Percentiles rank a stretch among this genome's conserved stretches.
Conservation (phyloP, 306 rosid species). For the Cicer arietinum region DNA sequence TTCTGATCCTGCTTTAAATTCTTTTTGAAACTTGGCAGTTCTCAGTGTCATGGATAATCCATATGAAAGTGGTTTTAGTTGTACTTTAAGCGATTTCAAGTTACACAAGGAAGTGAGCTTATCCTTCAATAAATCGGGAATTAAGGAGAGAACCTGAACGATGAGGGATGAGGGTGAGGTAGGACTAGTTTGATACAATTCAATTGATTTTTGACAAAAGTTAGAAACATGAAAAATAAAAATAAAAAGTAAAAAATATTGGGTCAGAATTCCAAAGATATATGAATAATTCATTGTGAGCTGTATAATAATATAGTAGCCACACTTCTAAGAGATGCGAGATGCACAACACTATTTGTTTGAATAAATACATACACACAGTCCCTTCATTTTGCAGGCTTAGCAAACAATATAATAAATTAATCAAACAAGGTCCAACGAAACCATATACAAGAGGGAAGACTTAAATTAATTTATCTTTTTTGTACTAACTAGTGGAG, state of each 20-base stretch:
- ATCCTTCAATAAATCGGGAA: conserved; percentile 31
- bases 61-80: conserved; percentile 39
- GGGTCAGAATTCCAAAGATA: no score
- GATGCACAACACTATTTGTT: no score
- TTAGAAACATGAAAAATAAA: not conserved
- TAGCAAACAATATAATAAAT: conserved; percentile 19
- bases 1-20: not conserved
- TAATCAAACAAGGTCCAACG: no score
- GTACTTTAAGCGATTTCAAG: conserved; percentile 26
- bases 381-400: conserved; percentile 13
- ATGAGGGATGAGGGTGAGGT: not conserved
- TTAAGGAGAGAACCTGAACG: conserved; percentile 22
- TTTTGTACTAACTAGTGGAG: no score
- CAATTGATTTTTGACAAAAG: not conserved
- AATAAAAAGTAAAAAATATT: no score
- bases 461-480: no score
- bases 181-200: not conserved
- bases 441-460: no score
- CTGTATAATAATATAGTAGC: no score
- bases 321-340: no score
- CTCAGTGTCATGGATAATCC: conserved; percentile 37
- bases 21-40: conserved; percentile 36
- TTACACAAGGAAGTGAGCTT: conserved; percentile 38
- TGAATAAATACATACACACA: no score
- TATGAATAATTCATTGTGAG: no score